Base-by-base conservation (phyloP, 1,284 basidiomycete species). In the Puccinia triticina region DNA sequence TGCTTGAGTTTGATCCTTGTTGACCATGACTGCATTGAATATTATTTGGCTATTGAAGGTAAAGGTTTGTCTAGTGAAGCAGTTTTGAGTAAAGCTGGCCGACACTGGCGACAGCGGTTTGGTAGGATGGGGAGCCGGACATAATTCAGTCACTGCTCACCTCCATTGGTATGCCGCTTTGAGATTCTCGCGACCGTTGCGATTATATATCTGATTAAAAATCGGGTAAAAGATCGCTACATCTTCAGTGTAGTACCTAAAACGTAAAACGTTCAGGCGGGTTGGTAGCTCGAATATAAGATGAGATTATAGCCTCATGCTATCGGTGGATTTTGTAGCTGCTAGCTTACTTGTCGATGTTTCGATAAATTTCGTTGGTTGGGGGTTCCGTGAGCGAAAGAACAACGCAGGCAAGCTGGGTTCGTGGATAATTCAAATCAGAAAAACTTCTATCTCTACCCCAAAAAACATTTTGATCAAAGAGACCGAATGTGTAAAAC, bases 191-290 rank as follows among this genome's bases (percentile, higher is more conserved):
- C 77, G 64, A 8, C 77, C 66, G 50, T 79, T 79, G 12, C 66
- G 50, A 23, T 18, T 67, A n/a, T 67, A 77, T 23, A 57, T 57
- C n/a, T 79, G 77, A 59, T 79, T 79, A 46, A 79, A 57, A 18
- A 79, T 11, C 18, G 77, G 77, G 53, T 79, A 55, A 29, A 53
- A 53, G 7, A 79, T 57, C 14, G 53, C 46, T 23, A 53, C 77
- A 79, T 79, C 77, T 37, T 57, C 37, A 14, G 77, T 79, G 40
- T 55, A 79, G 53, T 79, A 79, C 43, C 77, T 79, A 79, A 12
- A 71, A 50, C 3, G 37, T 40, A 37, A 43, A 50, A 43, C 26
- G 11, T 61, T 59, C 12, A 61, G n/a, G 32, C 14, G 23, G 5
- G 21, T 2, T 14, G 8, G 3, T 18, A 50, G 48, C 18, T 57